Percentiles rank a stretch among this genome's conserved stretches.
These are phyloP conservation scores for Lentinula detonsa DNA, from an alignment of 768 basidiomycete genomes.

Conservation along the genomic window DNA sequence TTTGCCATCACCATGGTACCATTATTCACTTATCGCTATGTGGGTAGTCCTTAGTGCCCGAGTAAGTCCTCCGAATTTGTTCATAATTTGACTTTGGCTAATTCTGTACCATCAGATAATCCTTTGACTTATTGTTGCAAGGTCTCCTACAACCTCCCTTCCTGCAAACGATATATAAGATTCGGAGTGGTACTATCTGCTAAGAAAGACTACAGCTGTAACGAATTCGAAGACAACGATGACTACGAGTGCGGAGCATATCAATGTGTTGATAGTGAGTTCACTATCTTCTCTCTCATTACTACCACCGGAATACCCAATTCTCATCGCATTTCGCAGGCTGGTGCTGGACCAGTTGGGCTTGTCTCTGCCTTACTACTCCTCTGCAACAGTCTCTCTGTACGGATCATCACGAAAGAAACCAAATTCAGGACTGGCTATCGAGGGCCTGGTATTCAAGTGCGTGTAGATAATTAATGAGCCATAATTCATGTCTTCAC, in stretches of 20 bases:
- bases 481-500: not conserved
- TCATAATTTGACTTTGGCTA: not conserved
- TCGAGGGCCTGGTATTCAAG: constrained; percentile 19
- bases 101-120: not conserved
- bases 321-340: not conserved
- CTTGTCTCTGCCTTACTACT: constrained; percentile 24
- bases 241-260: not conserved
- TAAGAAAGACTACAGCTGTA: too few species aligned
- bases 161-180: not conserved
- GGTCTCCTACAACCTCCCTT: not conserved
- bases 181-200: too few species aligned
- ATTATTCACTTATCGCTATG: too few species aligned
- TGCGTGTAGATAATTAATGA: not conserved
- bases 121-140: not conserved
- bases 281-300: not conserved
- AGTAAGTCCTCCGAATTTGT: not conserved
- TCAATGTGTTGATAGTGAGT: not conserved
- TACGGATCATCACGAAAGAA: constrained; percentile 47
- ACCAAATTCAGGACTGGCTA: constrained; percentile 11
- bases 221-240: not conserved
- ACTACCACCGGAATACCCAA: not conserved
- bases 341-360: constrained; percentile 10
- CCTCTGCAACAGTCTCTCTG: constrained; percentile 36
- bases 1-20: too few species aligned
- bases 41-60: not conserved